Base-by-base conservation (phyloP, 345 rosid genomes). In the Carallia pectinifolia region DNA sequence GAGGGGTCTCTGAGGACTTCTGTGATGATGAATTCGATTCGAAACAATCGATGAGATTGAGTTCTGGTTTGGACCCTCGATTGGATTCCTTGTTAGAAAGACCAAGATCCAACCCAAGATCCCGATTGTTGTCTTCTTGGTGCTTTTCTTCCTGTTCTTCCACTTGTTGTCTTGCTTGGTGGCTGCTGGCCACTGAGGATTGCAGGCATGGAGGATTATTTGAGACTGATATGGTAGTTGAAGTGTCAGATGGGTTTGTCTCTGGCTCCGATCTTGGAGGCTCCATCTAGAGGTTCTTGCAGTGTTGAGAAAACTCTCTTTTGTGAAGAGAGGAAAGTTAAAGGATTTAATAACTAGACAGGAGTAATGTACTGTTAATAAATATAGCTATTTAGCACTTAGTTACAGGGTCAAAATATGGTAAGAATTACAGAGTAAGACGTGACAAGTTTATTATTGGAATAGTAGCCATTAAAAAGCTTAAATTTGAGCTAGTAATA, bases 41-140 rank as follows among this genome's bases (percentile, higher is more conserved):
- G 48, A 90, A 80, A 66, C 80, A 76, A 61, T 74, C 72, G n/a
- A 88, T 77, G 72, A 88, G 88, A 69, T 82, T 80, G 70, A 85
- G 85, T 63, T 85, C 85, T 30, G 76, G 61, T 56, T 64, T 73
- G n/a, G 63, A 71, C 40, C 75, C 83, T 19, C 80, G 55, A 23
- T 23, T 23, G 23, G 23, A 23, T 23, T 78, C 80, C 56, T 78
- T 80, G 72, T 77, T 74, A 30, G 80, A 82, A 67, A 90, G 86
- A 67, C 84, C 82, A 61, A 90, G 91, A 75, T 88, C 93, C 79
- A 93, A 81, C 18, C 73, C 81, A 39, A 87, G 85, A 69, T 76
- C 79, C 53, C 29, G 62, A 19, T 30, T 30, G 7, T 64, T 29
- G 27, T 40, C 23, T 23, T 23, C 23, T 23, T 40, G 68, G 17